Evolutionary conservation across 225 moss, liverwort and hornwort species (phyloP), one percentile per base, ranked within the genome.

Genomic region (Asterella californica): DNA sequence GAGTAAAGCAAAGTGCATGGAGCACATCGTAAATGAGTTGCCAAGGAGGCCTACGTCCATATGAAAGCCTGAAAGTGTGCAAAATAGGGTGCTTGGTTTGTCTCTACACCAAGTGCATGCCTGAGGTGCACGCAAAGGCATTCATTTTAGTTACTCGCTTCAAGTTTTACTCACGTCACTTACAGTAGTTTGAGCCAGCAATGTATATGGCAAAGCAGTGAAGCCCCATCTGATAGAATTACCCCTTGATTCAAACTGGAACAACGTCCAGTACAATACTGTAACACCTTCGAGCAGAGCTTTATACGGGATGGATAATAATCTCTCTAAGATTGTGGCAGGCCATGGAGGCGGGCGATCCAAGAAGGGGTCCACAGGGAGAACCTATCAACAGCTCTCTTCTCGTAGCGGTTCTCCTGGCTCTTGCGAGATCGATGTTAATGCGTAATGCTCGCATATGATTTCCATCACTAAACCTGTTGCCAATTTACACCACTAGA

Each of bases 371-470:
- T 68, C 69, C 79, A 79, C 68, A 79, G 34, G 89, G 10, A 59
- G 73, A 85, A 67, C 67, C 72, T 54, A 81, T 74, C 50, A 90
- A 91, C 60, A 92, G 84, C 70, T 81, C 88, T 46, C 78, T 96
- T 78, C 90, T 33, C 67, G 89, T 96, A 19, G 79, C 88, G 45
- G 85, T 81, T n/a, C 82, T 96, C 11, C 83, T 94, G 83, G 89
- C 94, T 0, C 81, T 90, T 85, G 96, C 94, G 65, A 93, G 83
- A 87, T 88, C 96, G 19, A 96, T 96, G 96, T 79, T 94, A 79
- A 88, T 91, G 85, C 83, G 96, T 96, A 88, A 76, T 66, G 84
- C 69, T 79, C 74, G 8, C 18, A 33, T 9, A 19, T 75, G 18
- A 75, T 57, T 21, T 32, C 14, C 54, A 53, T 75, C 27, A 57